phyloP scores from a whole-genome alignment of 1,284 basidiomycete genomes.

The Pulchroboletus neoregius region DNA sequence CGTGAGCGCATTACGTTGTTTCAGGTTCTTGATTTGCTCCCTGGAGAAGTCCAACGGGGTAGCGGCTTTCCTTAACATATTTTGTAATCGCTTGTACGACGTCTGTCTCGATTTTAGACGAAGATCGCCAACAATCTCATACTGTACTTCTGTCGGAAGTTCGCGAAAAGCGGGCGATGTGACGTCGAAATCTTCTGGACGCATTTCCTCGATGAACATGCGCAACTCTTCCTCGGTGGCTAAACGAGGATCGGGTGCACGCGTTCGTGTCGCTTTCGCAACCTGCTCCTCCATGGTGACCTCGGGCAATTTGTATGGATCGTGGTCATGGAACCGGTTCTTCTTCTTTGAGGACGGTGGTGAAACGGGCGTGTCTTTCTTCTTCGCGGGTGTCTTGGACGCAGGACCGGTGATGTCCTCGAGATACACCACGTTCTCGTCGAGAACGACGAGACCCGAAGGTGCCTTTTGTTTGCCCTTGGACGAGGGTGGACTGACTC shows the following conservation, averaged over 20 bases:
- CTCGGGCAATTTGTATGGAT: constrained; percentile 81
- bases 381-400: constrained; percentile 49
- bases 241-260: constrained; percentile 79
- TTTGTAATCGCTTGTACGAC: constrained; percentile 85
- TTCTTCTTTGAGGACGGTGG: constrained; percentile 53
- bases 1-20: constrained; percentile 87
- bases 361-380: constrained; percentile 38
- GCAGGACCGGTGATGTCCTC: constrained; percentile 75
- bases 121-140: constrained; percentile 97
- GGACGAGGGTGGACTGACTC: constrained; percentile 22
- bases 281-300: constrained; percentile 60
- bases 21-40: constrained; percentile 89
- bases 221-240: constrained; percentile 92
- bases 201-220: constrained; percentile 88
- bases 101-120: constrained; percentile 92
- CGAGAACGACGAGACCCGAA: constrained; percentile 43
- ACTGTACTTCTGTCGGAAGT: constrained; percentile 93
- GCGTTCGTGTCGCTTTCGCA: constrained; percentile 53
- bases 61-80: constrained; percentile 79
- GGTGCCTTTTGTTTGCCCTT: constrained; percentile 46
- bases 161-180: constrained; percentile 87
- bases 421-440: constrained; percentile 76
- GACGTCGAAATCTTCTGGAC: constrained; percentile 89
- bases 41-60: constrained; percentile 95
- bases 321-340: constrained; percentile 66